Percentiles rank a stretch among this genome's conserved stretches.
Conservation (phyloP, 805 yeast species). For the Kazachstania viticola region DNA sequence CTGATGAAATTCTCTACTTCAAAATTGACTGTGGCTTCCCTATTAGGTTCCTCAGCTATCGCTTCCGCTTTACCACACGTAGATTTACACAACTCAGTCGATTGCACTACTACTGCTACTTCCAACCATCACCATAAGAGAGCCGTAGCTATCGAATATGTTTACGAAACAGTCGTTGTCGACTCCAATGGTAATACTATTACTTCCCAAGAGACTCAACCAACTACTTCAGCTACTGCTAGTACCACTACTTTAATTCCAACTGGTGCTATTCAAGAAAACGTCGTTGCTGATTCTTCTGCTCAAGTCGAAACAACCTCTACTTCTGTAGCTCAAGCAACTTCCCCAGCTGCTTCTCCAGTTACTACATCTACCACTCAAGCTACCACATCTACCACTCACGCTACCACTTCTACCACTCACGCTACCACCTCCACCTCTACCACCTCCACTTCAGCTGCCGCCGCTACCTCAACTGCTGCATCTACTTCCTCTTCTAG, state of each 20-base stretch:
- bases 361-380: not conserved
- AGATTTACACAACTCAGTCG: constrained; percentile 15
- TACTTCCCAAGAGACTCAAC: constrained; percentile 6
- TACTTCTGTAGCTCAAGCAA: not conserved
- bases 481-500: constrained; percentile 1
- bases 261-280: not conserved
- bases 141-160: constrained; percentile 40
- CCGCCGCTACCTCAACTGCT: constrained; percentile 2
- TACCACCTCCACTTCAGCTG: constrained; percentile 1
- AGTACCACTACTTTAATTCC: constrained; percentile 1
- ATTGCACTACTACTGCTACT: constrained; percentile 22
- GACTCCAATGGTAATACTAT: constrained; percentile 56
- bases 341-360: not conserved
- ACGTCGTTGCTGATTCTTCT: constrained; percentile 1
- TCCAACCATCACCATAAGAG: constrained; percentile 38
- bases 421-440: constrained; percentile 1
- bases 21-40: constrained; percentile 19
- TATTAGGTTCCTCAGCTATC: constrained; percentile 19
- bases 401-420: constrained; percentile 2
- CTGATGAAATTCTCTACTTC: constrained; percentile 29
- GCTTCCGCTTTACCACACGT: constrained; percentile 31
- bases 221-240: constrained; percentile 3
- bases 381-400: not conserved
- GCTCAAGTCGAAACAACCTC: constrained; percentile 1
- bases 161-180: constrained; percentile 44